phyloP scores from a whole-genome alignment of 2,329 filamentous ascomycete species.

The Tympanopsis confertula region DNA sequence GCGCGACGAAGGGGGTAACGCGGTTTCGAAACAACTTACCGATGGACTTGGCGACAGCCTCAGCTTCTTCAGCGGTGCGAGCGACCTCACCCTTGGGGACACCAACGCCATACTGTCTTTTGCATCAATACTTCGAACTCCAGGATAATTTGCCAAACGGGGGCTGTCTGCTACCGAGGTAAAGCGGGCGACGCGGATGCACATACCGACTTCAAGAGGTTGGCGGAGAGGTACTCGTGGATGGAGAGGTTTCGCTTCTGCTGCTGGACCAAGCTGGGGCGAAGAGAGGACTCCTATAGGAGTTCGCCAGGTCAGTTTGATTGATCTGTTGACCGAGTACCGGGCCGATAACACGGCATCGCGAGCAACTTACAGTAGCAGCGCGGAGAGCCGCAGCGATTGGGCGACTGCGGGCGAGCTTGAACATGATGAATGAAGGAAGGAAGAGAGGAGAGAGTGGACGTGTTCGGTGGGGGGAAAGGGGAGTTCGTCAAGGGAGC shows the following conservation, averaged over 20 bases:
- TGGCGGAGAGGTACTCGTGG: slow-evolving; percentile 94
- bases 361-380: slow-evolving; percentile 46
- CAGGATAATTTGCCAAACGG: slow-evolving; percentile 9
- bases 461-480: slow-evolving; percentile 4
- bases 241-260: slow-evolving; percentile 87
- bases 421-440: slow-evolving; percentile 59
- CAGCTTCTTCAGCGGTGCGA: slow-evolving; percentile 72
- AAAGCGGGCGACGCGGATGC: slow-evolving; percentile 5
- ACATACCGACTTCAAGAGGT: slow-evolving; percentile 66
- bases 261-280: slow-evolving; percentile 47
- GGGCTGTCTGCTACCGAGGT: slow-evolving; percentile 4
- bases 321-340: slow-evolving; percentile 3
- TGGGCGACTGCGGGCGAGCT: slow-evolving; percentile 70
- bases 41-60: slow-evolving; percentile 80
- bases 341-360: slow-evolving; percentile 8
- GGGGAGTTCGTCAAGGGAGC: slow-evolving; percentile 5
- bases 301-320: slow-evolving; percentile 4
- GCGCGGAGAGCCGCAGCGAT: slow-evolving; percentile 70
- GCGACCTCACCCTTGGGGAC: slow-evolving; percentile 86
- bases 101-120: slow-evolving; percentile 74
- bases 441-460: slow-evolving; percentile 7
- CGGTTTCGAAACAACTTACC: slow-evolving; percentile 46
- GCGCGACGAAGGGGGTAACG: too few species aligned
- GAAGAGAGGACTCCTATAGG: slow-evolving; percentile 4
- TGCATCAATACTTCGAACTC: slow-evolving; percentile 3